Conservation (phyloP, 2,329 filamentous ascomycete species). For the Polytolypa hystricis region DNA sequence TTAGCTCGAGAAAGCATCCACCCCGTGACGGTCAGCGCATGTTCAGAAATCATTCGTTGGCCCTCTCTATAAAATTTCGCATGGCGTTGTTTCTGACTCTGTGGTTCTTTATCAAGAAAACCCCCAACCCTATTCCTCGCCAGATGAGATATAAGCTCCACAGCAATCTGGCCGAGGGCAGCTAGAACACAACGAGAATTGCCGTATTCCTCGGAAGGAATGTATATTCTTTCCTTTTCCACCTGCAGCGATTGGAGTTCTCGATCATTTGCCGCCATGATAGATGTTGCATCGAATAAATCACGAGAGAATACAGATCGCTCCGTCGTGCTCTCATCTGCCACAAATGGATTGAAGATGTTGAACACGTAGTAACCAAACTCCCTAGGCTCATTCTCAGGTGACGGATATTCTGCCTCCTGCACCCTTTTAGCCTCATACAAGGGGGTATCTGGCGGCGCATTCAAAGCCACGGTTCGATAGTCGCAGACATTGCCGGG, state of each 20-base stretch:
- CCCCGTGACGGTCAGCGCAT: constrained; percentile 28
- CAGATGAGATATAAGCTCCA: constrained; percentile 31
- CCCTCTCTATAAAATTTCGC: constrained; percentile 33
- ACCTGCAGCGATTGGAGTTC: constrained; percentile 28
- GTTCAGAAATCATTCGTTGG: constrained; percentile 29
- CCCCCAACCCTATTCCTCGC: constrained; percentile 22
- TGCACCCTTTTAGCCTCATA: constrained; percentile 25
- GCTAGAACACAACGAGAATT: constrained; percentile 28
- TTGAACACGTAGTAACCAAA: constrained; percentile 36
- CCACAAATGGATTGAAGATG: constrained; percentile 32
- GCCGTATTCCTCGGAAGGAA: constrained; percentile 20
- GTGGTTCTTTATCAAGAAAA: constrained; percentile 17
- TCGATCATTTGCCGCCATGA: constrained; percentile 32
- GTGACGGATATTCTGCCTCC: constrained; percentile 23
- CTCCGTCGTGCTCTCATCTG: constrained; percentile 24
- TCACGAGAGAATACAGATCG: constrained; percentile 33
- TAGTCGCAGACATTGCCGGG: constrained; percentile 34
- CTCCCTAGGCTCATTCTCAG: constrained; percentile 17
- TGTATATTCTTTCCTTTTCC: constrained; percentile 20
- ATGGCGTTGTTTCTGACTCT: constrained; percentile 30
- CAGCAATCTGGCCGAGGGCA: constrained; percentile 31
- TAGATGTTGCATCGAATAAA: constrained; percentile 31
- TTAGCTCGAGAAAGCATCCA: constrained; percentile 28
- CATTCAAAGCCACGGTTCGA: constrained; percentile 30
- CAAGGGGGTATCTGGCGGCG: constrained; percentile 29